Evolutionary conservation across 2,329 filamentous ascomycete genomes (phyloP).

Genomic region (Endoconidiophora laricicola): DNA sequence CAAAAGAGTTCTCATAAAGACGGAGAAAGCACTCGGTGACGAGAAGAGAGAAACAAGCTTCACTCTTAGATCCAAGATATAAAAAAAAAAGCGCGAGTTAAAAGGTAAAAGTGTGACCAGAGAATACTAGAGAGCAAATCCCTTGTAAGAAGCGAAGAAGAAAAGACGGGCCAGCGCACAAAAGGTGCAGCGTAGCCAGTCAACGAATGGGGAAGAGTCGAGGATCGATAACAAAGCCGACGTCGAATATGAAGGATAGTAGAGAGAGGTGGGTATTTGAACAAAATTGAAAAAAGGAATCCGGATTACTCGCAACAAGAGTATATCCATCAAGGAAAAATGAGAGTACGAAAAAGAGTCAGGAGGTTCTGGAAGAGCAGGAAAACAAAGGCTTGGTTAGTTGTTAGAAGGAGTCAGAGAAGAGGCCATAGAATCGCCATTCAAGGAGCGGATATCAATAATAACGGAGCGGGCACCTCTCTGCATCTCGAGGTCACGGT

Average conservation of each 20-base stretch:
- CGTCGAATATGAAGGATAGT: slow-evolving; percentile 6
- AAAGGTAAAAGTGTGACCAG: neutral
- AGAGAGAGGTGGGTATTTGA: neutral
- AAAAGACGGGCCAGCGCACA: neutral
- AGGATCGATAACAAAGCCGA: slow-evolving; percentile 15
- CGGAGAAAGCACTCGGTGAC: slow-evolving; percentile 5
- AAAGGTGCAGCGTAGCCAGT: neutral
- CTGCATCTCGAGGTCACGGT: neutral
- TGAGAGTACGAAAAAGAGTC: slow-evolving; percentile 1
- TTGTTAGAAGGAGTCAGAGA: too few relatives aligned
- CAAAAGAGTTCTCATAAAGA: slow-evolving; percentile 9
- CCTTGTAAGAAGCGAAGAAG: slow-evolving; percentile 1
- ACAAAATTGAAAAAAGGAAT: slow-evolving; percentile 4
- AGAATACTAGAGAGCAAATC: neutral
- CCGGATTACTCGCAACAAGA: slow-evolving; percentile 3
- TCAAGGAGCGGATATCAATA: neutral
- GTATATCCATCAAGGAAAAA: slow-evolving; percentile 7
- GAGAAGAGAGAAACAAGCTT: neutral
- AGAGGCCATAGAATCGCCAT: too few relatives aligned
- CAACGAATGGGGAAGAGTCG: neutral
- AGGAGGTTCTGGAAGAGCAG: neutral
- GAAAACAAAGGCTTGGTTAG: neutral
- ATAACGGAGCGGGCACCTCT: neutral
- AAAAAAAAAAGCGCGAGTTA: slow-evolving; percentile 3
- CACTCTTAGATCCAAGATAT: neutral